These are phyloP conservation scores for Phenoliferia sp. DNA, from an alignment of 1,284 basidiomycete species.

Conservation along the genomic window DNA sequence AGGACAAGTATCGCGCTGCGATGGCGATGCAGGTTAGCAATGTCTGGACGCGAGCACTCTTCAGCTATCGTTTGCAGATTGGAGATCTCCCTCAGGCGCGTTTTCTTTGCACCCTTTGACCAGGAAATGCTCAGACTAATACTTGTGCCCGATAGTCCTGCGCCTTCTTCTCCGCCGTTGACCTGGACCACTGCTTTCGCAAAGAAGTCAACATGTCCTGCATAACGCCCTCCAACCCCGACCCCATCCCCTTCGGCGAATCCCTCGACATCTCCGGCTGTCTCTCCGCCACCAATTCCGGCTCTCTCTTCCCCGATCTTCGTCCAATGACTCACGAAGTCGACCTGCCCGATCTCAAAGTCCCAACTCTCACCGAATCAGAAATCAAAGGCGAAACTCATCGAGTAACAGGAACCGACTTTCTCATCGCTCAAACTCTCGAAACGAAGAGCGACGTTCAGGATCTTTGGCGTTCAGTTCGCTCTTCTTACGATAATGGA, in stretches of 20 bases:
- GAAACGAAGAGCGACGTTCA: slow-evolving; percentile 62
- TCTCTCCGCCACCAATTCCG: slow-evolving; percentile 41
- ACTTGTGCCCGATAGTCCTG: slow-evolving; percentile 33
- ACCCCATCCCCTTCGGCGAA: slow-evolving; percentile 76
- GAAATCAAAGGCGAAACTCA: slow-evolving; percentile 58
- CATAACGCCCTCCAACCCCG: slow-evolving; percentile 85
- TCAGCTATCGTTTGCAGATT: slow-evolving; percentile 90
- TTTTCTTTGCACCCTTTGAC: slow-evolving; percentile 47
- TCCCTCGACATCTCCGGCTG: slow-evolving; percentile 62
- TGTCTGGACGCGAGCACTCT: slow-evolving; percentile 88
- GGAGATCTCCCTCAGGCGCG: slow-evolving; percentile 81
- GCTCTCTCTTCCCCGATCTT: slow-evolving; percentile 58
- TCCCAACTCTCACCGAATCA: slow-evolving; percentile 40
- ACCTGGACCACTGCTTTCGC: slow-evolving; percentile 82
- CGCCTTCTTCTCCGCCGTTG: slow-evolving; percentile 95
- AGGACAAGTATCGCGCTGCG: slow-evolving; percentile 80
- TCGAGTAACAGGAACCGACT: slow-evolving; percentile 57
- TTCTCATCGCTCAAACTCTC: slow-evolving; percentile 68
- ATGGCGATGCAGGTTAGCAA: slow-evolving; percentile 96
- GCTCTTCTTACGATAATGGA: neutral
- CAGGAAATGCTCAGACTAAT: neutral
- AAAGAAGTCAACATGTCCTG: slow-evolving; percentile 97
- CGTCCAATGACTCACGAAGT: slow-evolving; percentile 49
- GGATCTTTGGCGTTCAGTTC: slow-evolving; percentile 44
- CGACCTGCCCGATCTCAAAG: slow-evolving; percentile 14